Percentiles rank a stretch among this genome's conserved stretches.
These are phyloP conservation scores for Cicer judaicum DNA, from an alignment of 306 rosid genomes.

Conservation along the genomic window DNA sequence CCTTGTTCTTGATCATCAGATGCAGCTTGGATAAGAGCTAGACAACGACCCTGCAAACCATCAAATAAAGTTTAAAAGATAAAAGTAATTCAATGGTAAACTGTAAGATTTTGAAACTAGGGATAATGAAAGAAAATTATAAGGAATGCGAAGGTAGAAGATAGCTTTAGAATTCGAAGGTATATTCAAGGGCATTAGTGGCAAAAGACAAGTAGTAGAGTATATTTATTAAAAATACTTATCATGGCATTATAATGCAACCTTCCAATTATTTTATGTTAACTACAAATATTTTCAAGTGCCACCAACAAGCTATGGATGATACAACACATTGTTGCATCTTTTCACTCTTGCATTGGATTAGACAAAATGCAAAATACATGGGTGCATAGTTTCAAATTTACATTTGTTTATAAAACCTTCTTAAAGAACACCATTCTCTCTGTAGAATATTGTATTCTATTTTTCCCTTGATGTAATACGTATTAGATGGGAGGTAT, in stretches of 20 bases:
- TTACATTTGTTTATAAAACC: constrained; percentile 8
- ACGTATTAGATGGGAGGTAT: no score
- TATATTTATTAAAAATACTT: constrained; percentile 7
- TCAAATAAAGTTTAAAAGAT: constrained; percentile 36
- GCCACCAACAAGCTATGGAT: constrained; percentile 27
- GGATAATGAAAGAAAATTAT: constrained; percentile 23
- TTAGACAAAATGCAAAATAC: constrained; percentile 20
- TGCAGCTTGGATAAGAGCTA: constrained; percentile 89
- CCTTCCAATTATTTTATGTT: constrained; percentile 18
- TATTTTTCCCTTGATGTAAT: no score
- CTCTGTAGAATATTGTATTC: no score
- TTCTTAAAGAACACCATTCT: constrained; percentile 13
- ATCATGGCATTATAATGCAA: constrained; percentile 22
- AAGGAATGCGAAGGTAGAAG: constrained; percentile 29
- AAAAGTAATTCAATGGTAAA: constrained; percentile 3
- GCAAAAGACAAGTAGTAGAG: constrained; percentile 23
- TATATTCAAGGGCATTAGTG: constrained; percentile 17
- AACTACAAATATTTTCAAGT: constrained; percentile 30
- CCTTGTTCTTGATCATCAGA: constrained; percentile 96
- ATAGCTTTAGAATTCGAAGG: constrained; percentile 14
- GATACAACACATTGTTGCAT: constrained; percentile 28
- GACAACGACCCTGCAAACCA: constrained; percentile 75
- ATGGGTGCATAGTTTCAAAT: constrained; percentile 7
- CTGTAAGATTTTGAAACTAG: constrained; percentile 10
- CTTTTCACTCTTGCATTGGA: constrained; percentile 21